These are phyloP conservation scores for Suaeda aralocaspica DNA, from an alignment of 148 eudicot genomes.

Conservation along the genomic window DNA sequence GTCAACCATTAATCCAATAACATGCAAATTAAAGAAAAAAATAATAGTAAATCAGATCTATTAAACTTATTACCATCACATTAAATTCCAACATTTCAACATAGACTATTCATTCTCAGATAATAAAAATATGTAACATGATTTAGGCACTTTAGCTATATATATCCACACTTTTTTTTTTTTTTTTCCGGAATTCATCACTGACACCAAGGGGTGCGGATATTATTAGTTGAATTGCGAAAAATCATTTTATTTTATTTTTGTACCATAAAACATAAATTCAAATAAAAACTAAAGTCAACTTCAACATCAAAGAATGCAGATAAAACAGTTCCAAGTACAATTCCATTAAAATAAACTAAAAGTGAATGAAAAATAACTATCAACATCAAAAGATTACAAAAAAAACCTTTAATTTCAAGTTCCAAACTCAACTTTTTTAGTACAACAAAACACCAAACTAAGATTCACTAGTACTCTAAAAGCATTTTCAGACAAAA, in stretches of 20 bases:
- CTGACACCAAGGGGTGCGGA: too few relatives aligned
- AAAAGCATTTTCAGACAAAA: slow-evolving; percentile 6
- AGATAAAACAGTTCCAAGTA: too few relatives aligned
- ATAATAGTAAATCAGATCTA: not conserved
- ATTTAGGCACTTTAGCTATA: too few relatives aligned
- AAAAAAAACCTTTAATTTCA: not conserved
- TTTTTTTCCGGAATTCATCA: too few relatives aligned
- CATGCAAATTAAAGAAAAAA: not conserved
- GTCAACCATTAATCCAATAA: slow-evolving; percentile 15
- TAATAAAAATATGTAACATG: not conserved
- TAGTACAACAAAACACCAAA: slow-evolving; percentile 2
- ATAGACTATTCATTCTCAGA: not conserved
- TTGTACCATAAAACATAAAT: too few relatives aligned
- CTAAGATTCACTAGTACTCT: slow-evolving; percentile 14
- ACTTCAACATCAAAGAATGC: too few relatives aligned
- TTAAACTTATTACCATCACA: not conserved
- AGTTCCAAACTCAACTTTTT: slow-evolving; percentile 16
- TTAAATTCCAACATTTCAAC: not conserved
- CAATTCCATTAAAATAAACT: too few relatives aligned
- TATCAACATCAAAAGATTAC: slow-evolving; percentile 24
- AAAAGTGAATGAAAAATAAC: not conserved
- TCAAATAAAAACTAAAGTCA: too few relatives aligned
- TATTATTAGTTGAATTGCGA: too few relatives aligned
- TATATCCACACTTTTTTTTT: too few relatives aligned
- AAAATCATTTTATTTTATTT: too few relatives aligned